Percentiles rank a stretch among this genome's conserved stretches.
Conservation (phyloP, 2,329 filamentous ascomycete species). For the Ceratocystis diversiconidia region DNA sequence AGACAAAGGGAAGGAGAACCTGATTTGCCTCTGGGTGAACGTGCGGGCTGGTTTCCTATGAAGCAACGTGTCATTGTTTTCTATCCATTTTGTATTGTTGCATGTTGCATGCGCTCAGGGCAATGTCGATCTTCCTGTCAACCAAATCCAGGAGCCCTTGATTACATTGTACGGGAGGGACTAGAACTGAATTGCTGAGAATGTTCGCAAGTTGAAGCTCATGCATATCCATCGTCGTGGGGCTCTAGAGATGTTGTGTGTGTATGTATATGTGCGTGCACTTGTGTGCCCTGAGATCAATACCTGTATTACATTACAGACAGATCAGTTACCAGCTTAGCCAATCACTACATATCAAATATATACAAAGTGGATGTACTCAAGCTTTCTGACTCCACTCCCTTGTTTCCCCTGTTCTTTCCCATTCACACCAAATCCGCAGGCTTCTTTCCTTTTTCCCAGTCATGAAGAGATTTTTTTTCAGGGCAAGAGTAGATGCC, state of each 20-base stretch:
- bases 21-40: background rate
- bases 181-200: background rate
- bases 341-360: background rate
- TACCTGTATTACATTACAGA: too few species aligned
- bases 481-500: too few species aligned
- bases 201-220: background rate
- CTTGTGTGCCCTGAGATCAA: too few species aligned
- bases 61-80: constrained; percentile 6
- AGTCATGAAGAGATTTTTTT: too few species aligned
- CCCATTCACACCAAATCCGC: background rate
- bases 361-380: background rate
- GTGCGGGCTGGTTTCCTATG: background rate
- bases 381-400: background rate
- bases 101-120: constrained; percentile 1
- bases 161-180: background rate
- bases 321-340: too few species aligned
- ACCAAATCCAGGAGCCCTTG: background rate
- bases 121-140: constrained; percentile 5
- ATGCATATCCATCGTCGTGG: background rate
- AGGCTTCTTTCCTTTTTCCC: too few species aligned
- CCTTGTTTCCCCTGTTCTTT: background rate
- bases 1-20: too few species aligned
- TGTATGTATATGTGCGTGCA: too few species aligned
- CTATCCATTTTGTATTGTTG: background rate
- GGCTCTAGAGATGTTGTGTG: background rate